Evolutionary conservation across 2,329 filamentous ascomycete species (phyloP).

Genomic region (Cercospora sp.): DNA sequence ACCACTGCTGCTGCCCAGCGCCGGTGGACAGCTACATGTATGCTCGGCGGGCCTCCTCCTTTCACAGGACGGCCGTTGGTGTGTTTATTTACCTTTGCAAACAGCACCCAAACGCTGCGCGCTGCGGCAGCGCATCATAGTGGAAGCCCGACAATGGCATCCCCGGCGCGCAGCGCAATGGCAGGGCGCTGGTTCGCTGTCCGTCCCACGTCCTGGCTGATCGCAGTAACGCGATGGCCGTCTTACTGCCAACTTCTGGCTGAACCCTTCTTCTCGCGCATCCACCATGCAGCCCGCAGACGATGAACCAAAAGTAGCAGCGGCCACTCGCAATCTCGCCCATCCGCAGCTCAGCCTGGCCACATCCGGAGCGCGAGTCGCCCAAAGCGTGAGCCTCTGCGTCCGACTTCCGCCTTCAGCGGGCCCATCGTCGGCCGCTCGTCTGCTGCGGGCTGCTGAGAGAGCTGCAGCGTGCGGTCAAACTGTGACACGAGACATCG

Average conservation of each 20-base stretch:
- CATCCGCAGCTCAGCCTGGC: slow-evolving; percentile 5
- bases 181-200: slow-evolving; percentile 3
- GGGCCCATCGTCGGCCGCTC: background rate
- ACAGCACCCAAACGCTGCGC: slow-evolving; percentile 10
- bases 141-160: background rate
- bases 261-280: background rate
- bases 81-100: slow-evolving; percentile 11
- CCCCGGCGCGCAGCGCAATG: slow-evolving; percentile 2
- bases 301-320: slow-evolving; percentile 11
- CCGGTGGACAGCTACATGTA: background rate
- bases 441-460: background rate
- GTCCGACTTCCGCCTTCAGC: background rate
- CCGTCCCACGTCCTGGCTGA: background rate
- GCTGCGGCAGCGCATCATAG: slow-evolving; percentile 4
- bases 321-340: slow-evolving; percentile 11
- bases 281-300: slow-evolving; percentile 2
- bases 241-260: background rate
- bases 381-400: background rate
- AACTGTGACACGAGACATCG: background rate
- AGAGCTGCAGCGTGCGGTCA: background rate
- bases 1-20: background rate
- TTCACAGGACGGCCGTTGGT: slow-evolving; percentile 11
- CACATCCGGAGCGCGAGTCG: slow-evolving; percentile 3
- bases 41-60: slow-evolving; percentile 2
- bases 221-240: background rate